A percentile compares a stretch with the other conserved stretches of the same genome.
phyloP scores from a whole-genome alignment of 2,329 filamentous ascomycete genomes.

The Aspergillus novoparasiticus region DNA sequence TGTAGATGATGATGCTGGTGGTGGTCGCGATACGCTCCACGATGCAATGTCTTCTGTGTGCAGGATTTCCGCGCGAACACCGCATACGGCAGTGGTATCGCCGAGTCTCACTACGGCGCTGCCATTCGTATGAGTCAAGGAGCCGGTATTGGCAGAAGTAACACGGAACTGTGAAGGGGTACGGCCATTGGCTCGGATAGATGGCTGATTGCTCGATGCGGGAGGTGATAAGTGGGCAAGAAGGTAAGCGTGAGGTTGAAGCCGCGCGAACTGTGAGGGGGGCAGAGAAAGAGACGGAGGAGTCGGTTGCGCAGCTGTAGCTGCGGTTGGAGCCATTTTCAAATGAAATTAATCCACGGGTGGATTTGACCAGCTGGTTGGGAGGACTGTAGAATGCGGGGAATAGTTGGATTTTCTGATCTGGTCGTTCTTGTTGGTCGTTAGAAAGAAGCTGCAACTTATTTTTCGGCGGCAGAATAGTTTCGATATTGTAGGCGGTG shows the following conservation, averaged over 20 bases:
- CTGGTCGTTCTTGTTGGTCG: slow-evolving; percentile 9
- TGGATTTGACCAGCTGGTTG: not conserved
- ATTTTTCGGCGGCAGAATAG: slow-evolving; percentile 25
- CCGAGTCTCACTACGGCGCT: slow-evolving; percentile 86
- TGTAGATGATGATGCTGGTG: slow-evolving; percentile 37
- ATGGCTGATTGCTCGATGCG: slow-evolving; percentile 51
- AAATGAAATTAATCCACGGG: not conserved
- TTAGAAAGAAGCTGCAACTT: slow-evolving; percentile 21
- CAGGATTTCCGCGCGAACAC: slow-evolving; percentile 83
- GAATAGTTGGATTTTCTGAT: not conserved
- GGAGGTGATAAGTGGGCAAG: slow-evolving; percentile 78
- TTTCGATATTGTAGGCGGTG: slow-evolving; percentile 18
- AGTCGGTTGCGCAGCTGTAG: slow-evolving; percentile 26
- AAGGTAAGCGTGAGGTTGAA: slow-evolving; percentile 86
- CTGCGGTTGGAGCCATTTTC: slow-evolving; percentile 27
- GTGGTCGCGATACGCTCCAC: slow-evolving; percentile 43
- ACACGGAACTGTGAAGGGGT: slow-evolving; percentile 67
- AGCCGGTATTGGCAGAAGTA: slow-evolving; percentile 78
- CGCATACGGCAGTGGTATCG: slow-evolving; percentile 93
- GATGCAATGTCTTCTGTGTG: slow-evolving; percentile 71
- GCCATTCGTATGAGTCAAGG: slow-evolving; percentile 85
- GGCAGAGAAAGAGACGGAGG: slow-evolving; percentile 57
- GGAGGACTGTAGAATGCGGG: not conserved
- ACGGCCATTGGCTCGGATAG: slow-evolving; percentile 81
- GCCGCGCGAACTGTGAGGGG: slow-evolving; percentile 76